Base-by-base conservation (phyloP, 2,329 filamentous ascomycete species). In the Xylaria sp. region DNA sequence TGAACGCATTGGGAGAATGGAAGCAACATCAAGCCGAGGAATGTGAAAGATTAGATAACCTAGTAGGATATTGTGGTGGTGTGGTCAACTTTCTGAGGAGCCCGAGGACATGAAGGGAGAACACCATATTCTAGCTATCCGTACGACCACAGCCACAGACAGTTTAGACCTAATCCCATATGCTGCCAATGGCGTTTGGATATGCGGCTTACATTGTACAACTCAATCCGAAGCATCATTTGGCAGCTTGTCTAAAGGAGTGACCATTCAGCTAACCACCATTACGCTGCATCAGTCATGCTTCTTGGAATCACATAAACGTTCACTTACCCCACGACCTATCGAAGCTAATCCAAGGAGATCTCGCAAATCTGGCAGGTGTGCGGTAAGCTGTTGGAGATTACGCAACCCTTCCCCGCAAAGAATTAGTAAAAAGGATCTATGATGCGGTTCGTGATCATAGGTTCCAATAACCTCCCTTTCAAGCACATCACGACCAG, bases 11-110 rank as follows among this genome's bases (percentile, higher is more conserved):
- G 69, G 80, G 81, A 62, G 85, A 87, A 74, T 98, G 94, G 93
- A 90, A 90, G 79, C 81, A 80, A 33, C 89, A 91, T 75, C 92
- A 95, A 79, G 89, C 90, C 78, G 84, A 83, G 75, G 94, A 97
- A 79, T 87, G 88, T 58, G 85, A 85, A 68, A 86, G 94, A 64
- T 80, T 98, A 64, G 89, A 91, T 64, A 89, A 89, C 62, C 82
- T 98, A 71, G 92, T 97, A 13, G 94, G 94, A 18, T 98, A 96
- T 79, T 97, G 93, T 79, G 89, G 91, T 72, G 95, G 95, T 72
- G 93, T 98, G 28, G 90, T 97, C 20, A 89, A 89, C 49, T 97
- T 96, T 82, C 83, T 97, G 75, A 88, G 94, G 74, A 89, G 83
- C 72, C 88, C 88, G 23, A 79, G 86, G 75, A 86, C 86, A 68